Evolutionary conservation across 306 rosid genomes (phyloP).

Genomic region (Gastrolobium villosum): DNA sequence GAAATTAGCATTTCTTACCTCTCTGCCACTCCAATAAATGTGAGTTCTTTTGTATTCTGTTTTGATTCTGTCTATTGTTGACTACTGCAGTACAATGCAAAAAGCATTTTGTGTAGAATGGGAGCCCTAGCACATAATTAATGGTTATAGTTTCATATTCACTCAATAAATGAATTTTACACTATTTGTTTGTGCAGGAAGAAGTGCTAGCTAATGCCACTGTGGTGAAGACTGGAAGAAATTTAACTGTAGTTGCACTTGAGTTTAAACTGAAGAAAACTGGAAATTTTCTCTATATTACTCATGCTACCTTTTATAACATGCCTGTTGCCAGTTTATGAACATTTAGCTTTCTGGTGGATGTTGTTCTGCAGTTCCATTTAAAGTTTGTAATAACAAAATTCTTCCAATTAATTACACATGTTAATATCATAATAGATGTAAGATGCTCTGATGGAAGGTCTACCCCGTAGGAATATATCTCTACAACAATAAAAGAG

Average conservation of each 20-base stretch:
- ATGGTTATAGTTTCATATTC: constrained; percentile 3
- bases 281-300: constrained; percentile 58
- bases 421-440: too few species aligned
- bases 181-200: constrained; percentile 56
- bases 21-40: constrained; percentile 51
- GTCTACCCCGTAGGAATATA: too few species aligned
- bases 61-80: constrained; percentile 17
- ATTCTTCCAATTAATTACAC: neutral
- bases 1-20: constrained; percentile 60
- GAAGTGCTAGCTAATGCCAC: constrained; percentile 71
- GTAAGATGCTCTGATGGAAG: too few species aligned
- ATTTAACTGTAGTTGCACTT: constrained; percentile 65
- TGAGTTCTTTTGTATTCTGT: constrained; percentile 46
- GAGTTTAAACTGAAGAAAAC: constrained; percentile 71
- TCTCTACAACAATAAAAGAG: too few species aligned
- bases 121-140: neutral
- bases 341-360: constrained; percentile 27
- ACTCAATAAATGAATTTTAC: neutral
- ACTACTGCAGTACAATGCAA: neutral
- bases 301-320: constrained; percentile 56
- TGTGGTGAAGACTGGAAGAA: constrained; percentile 82
- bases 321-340: constrained; percentile 55
- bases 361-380: constrained; percentile 2
- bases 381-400: neutral
- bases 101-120: constrained; percentile 6